phyloP scores from a whole-genome alignment of 2,329 filamentous ascomycete genomes.

The Talaromyces islandicus region DNA sequence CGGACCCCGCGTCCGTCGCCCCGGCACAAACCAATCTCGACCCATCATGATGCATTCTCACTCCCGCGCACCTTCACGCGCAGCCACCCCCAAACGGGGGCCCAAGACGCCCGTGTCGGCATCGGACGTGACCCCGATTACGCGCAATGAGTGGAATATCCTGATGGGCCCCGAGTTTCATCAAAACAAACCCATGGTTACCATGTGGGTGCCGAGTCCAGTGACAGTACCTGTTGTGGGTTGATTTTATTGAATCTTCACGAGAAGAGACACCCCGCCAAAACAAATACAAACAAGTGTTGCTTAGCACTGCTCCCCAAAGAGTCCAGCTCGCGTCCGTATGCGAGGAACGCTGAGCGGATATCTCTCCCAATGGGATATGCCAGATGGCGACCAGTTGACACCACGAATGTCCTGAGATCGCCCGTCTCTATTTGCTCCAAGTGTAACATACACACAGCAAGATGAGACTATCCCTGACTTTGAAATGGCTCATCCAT shows the following conservation, averaged over 20 bases:
- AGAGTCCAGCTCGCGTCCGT: not conserved
- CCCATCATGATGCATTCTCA: slow-evolving; percentile 4
- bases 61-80: slow-evolving; percentile 7
- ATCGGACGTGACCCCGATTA: slow-evolving; percentile 39
- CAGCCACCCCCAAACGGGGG: slow-evolving; percentile 19
- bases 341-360: not conserved
- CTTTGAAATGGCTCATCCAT: no score
- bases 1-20: slow-evolving; percentile 18
- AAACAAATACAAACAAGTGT: no score
- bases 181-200: slow-evolving; percentile 24
- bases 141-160: slow-evolving; percentile 37
- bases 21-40: slow-evolving; percentile 17
- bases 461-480: no score
- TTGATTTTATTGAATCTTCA: not conserved
- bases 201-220: slow-evolving; percentile 33
- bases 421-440: no score
- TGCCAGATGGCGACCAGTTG: not conserved
- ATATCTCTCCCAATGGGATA: not conserved
- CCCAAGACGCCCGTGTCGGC: slow-evolving; percentile 37
- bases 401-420: not conserved
- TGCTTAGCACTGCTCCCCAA: not conserved
- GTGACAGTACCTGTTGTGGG: slow-evolving; percentile 20
- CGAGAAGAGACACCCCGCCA: no score
- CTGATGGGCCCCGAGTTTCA: slow-evolving; percentile 27
- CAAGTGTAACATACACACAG: no score